Evolutionary conservation across 768 basidiomycete genomes (phyloP).

Genomic region (Boletellus ananiceps): DNA sequence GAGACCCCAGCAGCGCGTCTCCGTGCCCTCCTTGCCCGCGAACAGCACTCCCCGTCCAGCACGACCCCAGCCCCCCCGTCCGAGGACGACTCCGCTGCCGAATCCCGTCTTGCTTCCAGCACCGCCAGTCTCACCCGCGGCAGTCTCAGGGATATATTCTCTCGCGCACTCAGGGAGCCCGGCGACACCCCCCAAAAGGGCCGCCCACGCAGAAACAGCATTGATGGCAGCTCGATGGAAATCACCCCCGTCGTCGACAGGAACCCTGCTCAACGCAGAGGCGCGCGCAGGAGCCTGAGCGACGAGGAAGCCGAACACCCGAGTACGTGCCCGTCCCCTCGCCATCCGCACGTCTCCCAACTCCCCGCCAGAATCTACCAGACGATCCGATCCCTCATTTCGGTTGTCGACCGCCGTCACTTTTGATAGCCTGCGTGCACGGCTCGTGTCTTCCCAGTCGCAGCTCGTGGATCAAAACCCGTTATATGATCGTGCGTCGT

Average conservation of each 20-base stretch:
- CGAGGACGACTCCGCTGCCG: conserved; percentile 22
- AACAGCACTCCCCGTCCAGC: conserved; percentile 40
- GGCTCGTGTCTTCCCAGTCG: conserved; percentile 37
- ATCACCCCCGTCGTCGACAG: conserved; percentile 43
- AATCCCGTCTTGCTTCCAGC: conserved; percentile 19
- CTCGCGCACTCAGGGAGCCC: conserved; percentile 58
- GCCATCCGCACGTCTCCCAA: conserved; percentile 4
- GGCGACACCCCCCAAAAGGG: conserved; percentile 60
- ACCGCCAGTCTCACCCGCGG: conserved; percentile 20
- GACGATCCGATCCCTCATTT: conserved; percentile 34
- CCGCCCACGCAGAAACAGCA: conserved; percentile 50
- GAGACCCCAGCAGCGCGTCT: conserved; percentile 59
- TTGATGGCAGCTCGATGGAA: conserved; percentile 58
- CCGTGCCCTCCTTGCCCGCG: conserved; percentile 54
- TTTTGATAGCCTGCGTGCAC: conserved; percentile 45
- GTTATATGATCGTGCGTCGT: conserved; percentile 34
- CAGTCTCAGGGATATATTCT: conserved; percentile 57
- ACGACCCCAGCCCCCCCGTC: conserved; percentile 25
- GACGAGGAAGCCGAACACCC: conserved; percentile 62
- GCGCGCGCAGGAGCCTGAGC: conserved; percentile 56
- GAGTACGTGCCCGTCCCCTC: conserved; percentile 38
- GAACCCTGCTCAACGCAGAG: conserved; percentile 42
- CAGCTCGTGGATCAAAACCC: conserved; percentile 36
- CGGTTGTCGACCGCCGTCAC: conserved; percentile 43
- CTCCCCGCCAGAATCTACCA: conserved; percentile 16